Evolutionary conservation across 225 moss, liverwort and hornwort species (phyloP).

Genomic region (Ulota crispa): DNA sequence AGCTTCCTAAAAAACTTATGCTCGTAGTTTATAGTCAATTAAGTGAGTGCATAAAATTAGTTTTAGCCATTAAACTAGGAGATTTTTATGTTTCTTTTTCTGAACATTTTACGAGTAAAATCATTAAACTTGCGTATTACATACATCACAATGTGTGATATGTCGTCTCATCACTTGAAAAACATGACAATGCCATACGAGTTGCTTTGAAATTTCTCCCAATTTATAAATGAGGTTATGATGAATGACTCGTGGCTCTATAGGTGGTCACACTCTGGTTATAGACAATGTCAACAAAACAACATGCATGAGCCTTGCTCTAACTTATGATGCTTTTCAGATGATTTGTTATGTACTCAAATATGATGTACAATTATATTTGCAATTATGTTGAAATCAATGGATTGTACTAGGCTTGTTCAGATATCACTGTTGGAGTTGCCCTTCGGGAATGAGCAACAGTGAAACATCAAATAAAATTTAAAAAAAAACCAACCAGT

Average conservation of each 20-base stretch:
- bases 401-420: not conserved
- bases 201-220: not conserved
- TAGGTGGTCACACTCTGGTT: not conserved
- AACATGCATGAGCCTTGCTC: not conserved
- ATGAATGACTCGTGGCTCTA: too few species aligned
- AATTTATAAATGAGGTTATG: not conserved
- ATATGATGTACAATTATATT: not conserved
- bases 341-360: not conserved
- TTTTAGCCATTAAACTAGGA: not conserved
- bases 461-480: too few species aligned
- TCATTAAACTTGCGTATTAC: not conserved
- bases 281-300: not conserved
- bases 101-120: too few species aligned
- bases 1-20: too few species aligned
- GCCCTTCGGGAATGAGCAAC: not conserved
- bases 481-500: not conserved
- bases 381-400: not conserved
- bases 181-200: not conserved
- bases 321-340: not conserved
- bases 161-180: fast-evolving
- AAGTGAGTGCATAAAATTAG: too few species aligned
- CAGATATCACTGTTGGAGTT: not conserved
- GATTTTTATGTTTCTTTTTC: too few species aligned
- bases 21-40: too few species aligned
- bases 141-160: not conserved